These are phyloP conservation scores for Colletotrichum destructivum DNA, from an alignment of 2,329 filamentous ascomycete species.

Conservation along the genomic window DNA sequence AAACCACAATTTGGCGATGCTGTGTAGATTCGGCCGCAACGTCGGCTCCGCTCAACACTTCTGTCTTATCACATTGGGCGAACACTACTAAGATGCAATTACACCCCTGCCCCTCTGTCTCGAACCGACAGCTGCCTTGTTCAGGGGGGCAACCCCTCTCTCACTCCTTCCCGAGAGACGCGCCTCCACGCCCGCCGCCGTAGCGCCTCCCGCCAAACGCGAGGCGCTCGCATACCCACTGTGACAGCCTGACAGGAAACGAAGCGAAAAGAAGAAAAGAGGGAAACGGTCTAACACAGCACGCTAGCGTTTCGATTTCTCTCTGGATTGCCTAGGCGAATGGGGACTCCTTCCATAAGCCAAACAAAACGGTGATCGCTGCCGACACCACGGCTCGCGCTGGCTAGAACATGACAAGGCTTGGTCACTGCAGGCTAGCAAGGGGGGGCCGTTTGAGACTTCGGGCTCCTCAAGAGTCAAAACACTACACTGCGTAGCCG, in stretches of 20 bases:
- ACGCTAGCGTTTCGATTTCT: constrained; percentile 31
- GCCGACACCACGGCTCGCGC: neutral
- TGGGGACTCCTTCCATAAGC: neutral
- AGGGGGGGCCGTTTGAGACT: neutral
- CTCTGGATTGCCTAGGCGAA: neutral
- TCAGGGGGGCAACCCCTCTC: neutral
- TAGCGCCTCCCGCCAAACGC: constrained; percentile 11
- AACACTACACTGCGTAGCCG: constrained; percentile 2
- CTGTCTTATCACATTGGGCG: constrained; percentile 14
- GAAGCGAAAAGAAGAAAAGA: constrained; percentile 1
- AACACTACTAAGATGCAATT: neutral
- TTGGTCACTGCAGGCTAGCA: constrained; percentile 2
- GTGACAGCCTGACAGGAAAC: constrained; percentile 16
- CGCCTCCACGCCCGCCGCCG: neutral
- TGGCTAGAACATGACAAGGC: constrained; percentile 24
- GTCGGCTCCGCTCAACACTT: constrained; percentile 9
- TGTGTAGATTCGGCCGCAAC: constrained; percentile 18
- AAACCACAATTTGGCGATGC: neutral
- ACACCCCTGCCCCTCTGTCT: constrained; percentile 19
- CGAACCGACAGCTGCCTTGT: constrained; percentile 21
- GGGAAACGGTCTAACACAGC: neutral
- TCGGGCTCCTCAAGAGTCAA: neutral
- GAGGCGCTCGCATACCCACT: constrained; percentile 19
- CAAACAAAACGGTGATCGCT: constrained; percentile 21
- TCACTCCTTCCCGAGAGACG: neutral